Conservation (phyloP, 169 alveolate genomes). For the Babesia gibsoni region DNA sequence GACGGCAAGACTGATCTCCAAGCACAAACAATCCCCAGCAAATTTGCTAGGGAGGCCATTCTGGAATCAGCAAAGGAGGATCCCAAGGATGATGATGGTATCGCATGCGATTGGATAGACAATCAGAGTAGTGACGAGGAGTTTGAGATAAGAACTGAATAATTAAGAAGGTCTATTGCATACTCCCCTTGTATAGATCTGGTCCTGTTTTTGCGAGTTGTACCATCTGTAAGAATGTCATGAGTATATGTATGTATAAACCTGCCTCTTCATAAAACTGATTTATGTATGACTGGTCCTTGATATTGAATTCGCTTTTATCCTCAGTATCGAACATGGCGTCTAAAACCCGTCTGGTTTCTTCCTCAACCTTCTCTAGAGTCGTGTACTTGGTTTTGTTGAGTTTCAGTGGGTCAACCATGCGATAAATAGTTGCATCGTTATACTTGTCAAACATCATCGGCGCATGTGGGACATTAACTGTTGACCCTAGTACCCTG, state of each 20-base stretch:
- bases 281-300: slow-evolving; percentile 8
- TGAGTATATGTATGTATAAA: neutral
- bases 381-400: slow-evolving; percentile 3
- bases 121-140: slow-evolving; percentile 66
- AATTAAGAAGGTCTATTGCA: slow-evolving; percentile 7
- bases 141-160: slow-evolving; percentile 60
- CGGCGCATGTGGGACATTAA: neutral
- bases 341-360: slow-evolving; percentile 6
- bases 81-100: neutral
- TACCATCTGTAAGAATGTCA: slow-evolving; percentile 16
- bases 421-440: slow-evolving; percentile 14
- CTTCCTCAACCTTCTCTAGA: slow-evolving; percentile 40
- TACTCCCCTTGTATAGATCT: slow-evolving; percentile 31
- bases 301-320: neutral
- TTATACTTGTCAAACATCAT: slow-evolving; percentile 26
- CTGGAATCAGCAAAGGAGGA: neutral
- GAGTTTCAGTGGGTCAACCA: slow-evolving; percentile 47
- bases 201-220: slow-evolving; percentile 52
- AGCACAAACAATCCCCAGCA: slow-evolving; percentile 76
- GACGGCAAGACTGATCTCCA: slow-evolving; percentile 83
- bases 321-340: slow-evolving; percentile 18
- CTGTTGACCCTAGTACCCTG: slow-evolving; percentile 17
- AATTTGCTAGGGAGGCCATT: neutral
- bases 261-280: slow-evolving; percentile 45
- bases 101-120: slow-evolving; percentile 57